Percentiles rank a stretch among this genome's conserved stretches.
phyloP scores from a whole-genome alignment of 2,329 filamentous ascomycete species.

The Lasiodiplodia gonubiensis region DNA sequence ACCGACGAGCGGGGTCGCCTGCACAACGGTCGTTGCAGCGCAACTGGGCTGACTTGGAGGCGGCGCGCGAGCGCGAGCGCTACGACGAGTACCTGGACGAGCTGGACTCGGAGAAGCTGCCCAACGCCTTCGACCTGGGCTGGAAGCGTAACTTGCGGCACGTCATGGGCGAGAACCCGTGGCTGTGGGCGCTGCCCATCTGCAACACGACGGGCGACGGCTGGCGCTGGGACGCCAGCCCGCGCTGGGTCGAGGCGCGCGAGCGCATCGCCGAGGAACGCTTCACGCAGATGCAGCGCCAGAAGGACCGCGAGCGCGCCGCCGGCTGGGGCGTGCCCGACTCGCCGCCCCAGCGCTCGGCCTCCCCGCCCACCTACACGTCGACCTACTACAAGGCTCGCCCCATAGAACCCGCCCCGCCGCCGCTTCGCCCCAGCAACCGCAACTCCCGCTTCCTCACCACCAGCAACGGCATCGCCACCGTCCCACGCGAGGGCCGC shows the following conservation, averaged over 20 bases:
- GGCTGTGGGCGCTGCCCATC: slow-evolving; percentile 80
- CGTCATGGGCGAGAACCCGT: slow-evolving; percentile 75
- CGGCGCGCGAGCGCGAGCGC: slow-evolving; percentile 67
- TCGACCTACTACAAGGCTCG: slow-evolving; percentile 14
- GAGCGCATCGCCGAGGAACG: slow-evolving; percentile 60
- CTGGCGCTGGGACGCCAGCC: slow-evolving; percentile 90
- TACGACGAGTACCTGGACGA: slow-evolving; percentile 88
- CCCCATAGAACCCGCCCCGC: not conserved
- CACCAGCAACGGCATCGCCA: slow-evolving; percentile 42
- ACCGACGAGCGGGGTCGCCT: slow-evolving; percentile 39
- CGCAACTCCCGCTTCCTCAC: slow-evolving; percentile 42
- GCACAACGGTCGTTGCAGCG: slow-evolving; percentile 53
- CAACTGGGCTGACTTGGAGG: slow-evolving; percentile 38
- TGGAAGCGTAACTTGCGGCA: slow-evolving; percentile 79
- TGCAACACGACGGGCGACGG: slow-evolving; percentile 89
- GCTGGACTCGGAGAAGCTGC: slow-evolving; percentile 83
- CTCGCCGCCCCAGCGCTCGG: not conserved
- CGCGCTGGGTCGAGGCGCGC: slow-evolving; percentile 75
- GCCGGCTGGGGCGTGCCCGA: slow-evolving; percentile 68
- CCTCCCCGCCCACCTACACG: slow-evolving; percentile 7
- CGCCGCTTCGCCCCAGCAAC: not conserved
- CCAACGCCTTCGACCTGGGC: slow-evolving; percentile 92
- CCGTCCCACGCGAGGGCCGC: slow-evolving; percentile 41
- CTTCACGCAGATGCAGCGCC: slow-evolving; percentile 51
- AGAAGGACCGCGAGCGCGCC: slow-evolving; percentile 66